Conservation (phyloP, 441 rosid species). For the Pelargonium exstipulatum region DNA sequence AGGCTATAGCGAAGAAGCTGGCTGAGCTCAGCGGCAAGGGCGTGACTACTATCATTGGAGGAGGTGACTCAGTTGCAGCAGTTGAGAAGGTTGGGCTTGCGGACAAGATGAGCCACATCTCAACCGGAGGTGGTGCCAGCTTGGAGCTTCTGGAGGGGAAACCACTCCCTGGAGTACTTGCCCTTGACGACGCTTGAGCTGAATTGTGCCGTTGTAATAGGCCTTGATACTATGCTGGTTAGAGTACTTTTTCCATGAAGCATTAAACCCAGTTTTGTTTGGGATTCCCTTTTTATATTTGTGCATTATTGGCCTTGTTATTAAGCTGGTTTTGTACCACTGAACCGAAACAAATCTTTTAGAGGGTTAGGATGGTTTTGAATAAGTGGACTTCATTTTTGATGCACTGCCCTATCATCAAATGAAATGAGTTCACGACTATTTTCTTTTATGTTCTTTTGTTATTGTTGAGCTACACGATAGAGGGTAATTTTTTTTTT, state of each 20-base stretch:
- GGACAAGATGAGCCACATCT: slow-evolving; percentile 89
- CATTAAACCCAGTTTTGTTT: neutral
- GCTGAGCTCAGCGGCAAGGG: slow-evolving; percentile 74
- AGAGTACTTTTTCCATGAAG: too few relatives aligned
- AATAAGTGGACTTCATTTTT: slow-evolving; percentile 2
- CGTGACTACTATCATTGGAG: slow-evolving; percentile 88
- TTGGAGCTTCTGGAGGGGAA: slow-evolving; percentile 93
- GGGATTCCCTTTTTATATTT: neutral
- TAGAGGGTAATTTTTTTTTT: too few relatives aligned
- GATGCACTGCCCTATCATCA: neutral
- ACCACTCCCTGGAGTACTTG: slow-evolving; percentile 82
- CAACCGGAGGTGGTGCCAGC: slow-evolving; percentile 94
- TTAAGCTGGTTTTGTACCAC: neutral
- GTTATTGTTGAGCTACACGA: too few relatives aligned
- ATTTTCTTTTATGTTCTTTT: too few relatives aligned
- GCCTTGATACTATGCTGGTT: neutral
- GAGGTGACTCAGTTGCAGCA: slow-evolving; percentile 93
- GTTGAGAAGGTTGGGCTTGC: slow-evolving; percentile 86
- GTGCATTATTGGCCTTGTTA: neutral
- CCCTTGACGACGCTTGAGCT: slow-evolving; percentile 66
- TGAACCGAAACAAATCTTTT: neutral
- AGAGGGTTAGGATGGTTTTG: neutral
- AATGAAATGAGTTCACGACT: neutral
- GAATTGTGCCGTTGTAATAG: neutral
- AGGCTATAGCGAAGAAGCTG: slow-evolving; percentile 71